These are phyloP conservation scores for Populus hybrid DNA, from an alignment of 441 rosid species.

Conservation along the genomic window DNA sequence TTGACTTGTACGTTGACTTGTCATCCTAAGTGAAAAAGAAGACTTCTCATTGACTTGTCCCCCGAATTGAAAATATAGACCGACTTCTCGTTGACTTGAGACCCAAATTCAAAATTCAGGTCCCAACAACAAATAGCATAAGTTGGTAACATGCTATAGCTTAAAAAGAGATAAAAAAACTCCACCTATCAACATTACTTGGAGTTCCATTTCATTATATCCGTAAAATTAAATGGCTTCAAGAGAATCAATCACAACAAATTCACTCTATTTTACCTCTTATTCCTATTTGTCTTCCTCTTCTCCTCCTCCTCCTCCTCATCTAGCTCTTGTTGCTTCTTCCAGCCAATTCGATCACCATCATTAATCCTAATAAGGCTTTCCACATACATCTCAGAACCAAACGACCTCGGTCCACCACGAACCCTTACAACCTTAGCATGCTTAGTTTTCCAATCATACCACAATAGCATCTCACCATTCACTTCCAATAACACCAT, in stretches of 20 bases:
- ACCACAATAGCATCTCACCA: too few relatives aligned
- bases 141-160: neutral
- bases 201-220: neutral
- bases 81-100: neutral
- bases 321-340: slow-evolving; percentile 12
- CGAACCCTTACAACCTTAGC: too few relatives aligned
- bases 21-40: neutral
- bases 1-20: neutral
- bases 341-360: slow-evolving; percentile 18
- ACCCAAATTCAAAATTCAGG: neutral
- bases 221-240: slow-evolving; percentile 21
- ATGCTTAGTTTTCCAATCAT: too few relatives aligned
- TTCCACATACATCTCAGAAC: too few relatives aligned
- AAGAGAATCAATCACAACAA: neutral
- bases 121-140: too few relatives aligned
- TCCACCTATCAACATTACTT: neutral
- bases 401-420: slow-evolving; percentile 4
- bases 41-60: neutral
- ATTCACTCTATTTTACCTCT: slow-evolving; percentile 24
- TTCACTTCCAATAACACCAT: slow-evolving; percentile 1
- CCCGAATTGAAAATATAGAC: neutral
- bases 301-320: slow-evolving; percentile 16
- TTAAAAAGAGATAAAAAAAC: neutral
- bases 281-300: slow-evolving; percentile 17
- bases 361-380: slow-evolving; percentile 46